These are phyloP conservation scores for Aspergillus sergii DNA, from an alignment of 2,329 filamentous ascomycete species.

Conservation along the genomic window DNA sequence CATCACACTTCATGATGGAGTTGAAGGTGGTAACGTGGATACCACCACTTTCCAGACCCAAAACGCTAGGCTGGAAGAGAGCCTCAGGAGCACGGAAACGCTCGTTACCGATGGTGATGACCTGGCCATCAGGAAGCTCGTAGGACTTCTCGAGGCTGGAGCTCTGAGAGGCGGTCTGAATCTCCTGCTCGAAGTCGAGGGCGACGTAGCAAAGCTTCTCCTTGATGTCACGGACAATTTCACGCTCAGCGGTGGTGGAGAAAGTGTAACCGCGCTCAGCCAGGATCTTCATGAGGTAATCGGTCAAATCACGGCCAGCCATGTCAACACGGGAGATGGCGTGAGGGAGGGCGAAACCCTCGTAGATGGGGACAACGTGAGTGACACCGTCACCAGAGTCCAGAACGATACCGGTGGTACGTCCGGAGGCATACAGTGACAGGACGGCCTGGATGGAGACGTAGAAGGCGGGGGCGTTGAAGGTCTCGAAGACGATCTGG, in stretches of 20 bases:
- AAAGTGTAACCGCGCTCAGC: conserved; percentile 99
- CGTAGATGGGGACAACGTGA: conserved; percentile 99
- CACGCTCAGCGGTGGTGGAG: conserved; percentile 99
- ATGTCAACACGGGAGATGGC: conserved; percentile 99
- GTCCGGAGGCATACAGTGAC: conserved; percentile 98
- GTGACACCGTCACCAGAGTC: conserved; percentile 99
- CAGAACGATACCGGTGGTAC: conserved; percentile 99
- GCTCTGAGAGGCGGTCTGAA: conserved; percentile 98
- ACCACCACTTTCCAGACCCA: conserved; percentile 97
- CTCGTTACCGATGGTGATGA: conserved; percentile 99
- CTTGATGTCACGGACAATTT: conserved; percentile 99
- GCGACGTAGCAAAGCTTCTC: conserved; percentile 99
- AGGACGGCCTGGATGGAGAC: conserved; percentile 99
- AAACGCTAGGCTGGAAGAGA: conserved; percentile 97
- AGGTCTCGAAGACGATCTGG: conserved; percentile 99
- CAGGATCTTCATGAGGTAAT: conserved; percentile 99
- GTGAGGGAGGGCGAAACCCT: conserved; percentile 99
- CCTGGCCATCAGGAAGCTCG: conserved; percentile 98
- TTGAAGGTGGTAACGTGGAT: conserved; percentile 99
- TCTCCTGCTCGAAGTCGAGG: conserved; percentile 99
- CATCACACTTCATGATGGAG: conserved; percentile 99
- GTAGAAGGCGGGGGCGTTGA: conserved; percentile 99
- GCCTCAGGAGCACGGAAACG: conserved; percentile 99
- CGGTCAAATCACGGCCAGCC: conserved; percentile 99
- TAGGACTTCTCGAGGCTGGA: conserved; percentile 99